Base-by-base conservation (phyloP, 805 yeast species). In the Kodamaea restingae region DNA sequence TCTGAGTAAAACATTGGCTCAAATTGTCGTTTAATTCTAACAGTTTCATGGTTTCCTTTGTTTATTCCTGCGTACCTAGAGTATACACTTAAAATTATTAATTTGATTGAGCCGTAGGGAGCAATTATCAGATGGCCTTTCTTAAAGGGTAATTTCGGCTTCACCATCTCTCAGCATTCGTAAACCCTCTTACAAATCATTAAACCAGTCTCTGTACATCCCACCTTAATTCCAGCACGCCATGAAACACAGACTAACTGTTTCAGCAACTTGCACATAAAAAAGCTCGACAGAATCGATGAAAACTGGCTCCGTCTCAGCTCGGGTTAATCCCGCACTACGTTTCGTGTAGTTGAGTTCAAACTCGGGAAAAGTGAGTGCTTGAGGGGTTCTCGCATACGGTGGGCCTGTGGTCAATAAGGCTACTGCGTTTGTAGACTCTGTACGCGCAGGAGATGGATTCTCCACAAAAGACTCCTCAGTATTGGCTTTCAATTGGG, bases 1-100 rank as follows among this genome's bases (percentile, higher is more conserved):
- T 78, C 95, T 42, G 98, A 91, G 70, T 91, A 78, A 53, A 43
- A n/a, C 32, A 27, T 36, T 5, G 27, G 39, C 18, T 24, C 22
- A 31, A 22, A 31, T 22, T 18, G 15, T 10, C 32, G 32, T 41
- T 42, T 45, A 36, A 38, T 36, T 35, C 46, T 43, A 36, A 20
- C 22, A 46, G 41, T 25, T 38, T 40, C 40, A 22, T 39, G 39
- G 37, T 46, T 35, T 37, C 25, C 38, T 28, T 37, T 35, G 28
- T 36, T 40, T 39, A 32, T 32, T 8, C 21, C 20, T 14, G 21
- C 32, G 21, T 30, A 30, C 32, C 32, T 30, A 30, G 32, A 30
- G 32, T 30, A 30, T 30, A 17, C 21, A 30, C 7, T 14, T 7
- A 30, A 30, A 30, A 18, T 11, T 18, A 9, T 17, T 30, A 11